Evolutionary conservation across 2,329 filamentous ascomycete genomes (phyloP), one percentile per base, ranked within the genome.

Genomic region (Hansfordia pulvinata): DNA sequence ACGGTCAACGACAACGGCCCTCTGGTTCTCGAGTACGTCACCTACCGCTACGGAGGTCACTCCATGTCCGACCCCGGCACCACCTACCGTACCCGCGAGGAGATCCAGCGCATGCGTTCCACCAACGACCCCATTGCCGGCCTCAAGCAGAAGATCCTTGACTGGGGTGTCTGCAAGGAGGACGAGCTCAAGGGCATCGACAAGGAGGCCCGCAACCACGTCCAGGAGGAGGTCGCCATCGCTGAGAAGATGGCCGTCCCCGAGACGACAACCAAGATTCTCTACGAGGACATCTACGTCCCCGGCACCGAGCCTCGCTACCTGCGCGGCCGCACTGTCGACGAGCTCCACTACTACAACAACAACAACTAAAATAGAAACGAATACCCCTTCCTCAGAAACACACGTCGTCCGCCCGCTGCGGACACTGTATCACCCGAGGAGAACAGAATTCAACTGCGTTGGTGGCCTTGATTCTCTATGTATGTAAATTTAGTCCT

Each of bases 11-110:
- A 79, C 54, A 86, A 93, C 57, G 88, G 88, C 36, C 90, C 90
- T 39, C 70, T 98, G 37, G 90, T 98, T 47, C 79, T 93, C 57
- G 90, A 98, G 66, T 98, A 93, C 58, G 86, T 98, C 50, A 98
- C 90, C 46, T 98, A 98, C 78, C 76, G 90, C 50, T 98, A 98
- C 58, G 90, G 90, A 54, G 90, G 90, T 43, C 90, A 98, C 77
- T 94, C 85, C 62, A 98, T 98, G 90, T 96, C 88, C 51, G 90
- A 98, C 59, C 90, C 90, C 33, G 90, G 90, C 56, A 98, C 90
- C 57, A 96, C 90, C 47, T 98, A 98, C 79, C 80, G 86, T 58
- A 94, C 88, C 44, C 85, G 90, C 60, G 90, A 98, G 68, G 90
- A 98, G 66, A 93, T 98, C 52, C 88, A 94, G 69, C 86, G 88